A percentile compares a stretch with the other conserved stretches of the same genome.
phyloP scores from a whole-genome alignment of 306 rosid genomes.

The Myrica gale region DNA sequence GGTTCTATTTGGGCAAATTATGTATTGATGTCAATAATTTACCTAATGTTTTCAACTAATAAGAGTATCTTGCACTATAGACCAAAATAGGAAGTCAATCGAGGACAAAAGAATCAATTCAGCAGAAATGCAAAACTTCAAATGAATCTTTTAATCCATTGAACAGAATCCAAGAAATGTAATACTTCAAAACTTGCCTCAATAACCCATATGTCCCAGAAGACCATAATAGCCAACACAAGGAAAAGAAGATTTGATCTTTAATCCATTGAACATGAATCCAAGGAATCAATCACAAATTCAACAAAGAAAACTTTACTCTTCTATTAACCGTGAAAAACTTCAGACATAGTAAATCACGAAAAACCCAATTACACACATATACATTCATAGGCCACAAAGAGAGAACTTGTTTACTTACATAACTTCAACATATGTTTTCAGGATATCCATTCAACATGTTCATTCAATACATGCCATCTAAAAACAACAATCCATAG shows the following conservation, averaged over 20 bases:
- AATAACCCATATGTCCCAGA: background rate
- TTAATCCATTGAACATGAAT: background rate
- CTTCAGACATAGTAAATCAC: conserved; percentile 14
- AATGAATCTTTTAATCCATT: conserved; percentile 14
- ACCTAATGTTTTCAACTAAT: background rate
- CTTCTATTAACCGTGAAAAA: conserved; percentile 22
- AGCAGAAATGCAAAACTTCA: background rate
- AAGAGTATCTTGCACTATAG: no score
- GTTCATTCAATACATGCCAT: no score
- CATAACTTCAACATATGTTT: no score
- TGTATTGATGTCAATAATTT: background rate
- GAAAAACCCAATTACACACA: background rate
- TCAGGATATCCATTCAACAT: no score
- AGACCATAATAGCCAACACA: background rate
- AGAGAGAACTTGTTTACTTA: no score
- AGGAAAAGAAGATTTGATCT: background rate
- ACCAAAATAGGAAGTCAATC: background rate
- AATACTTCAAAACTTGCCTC: background rate
- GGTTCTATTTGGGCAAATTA: no score
- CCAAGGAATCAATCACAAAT: conserved; percentile 5
- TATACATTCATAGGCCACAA: no score
- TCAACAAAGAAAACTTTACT: conserved; percentile 2
- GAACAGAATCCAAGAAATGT: background rate
- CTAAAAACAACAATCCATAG: no score
- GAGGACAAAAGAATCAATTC: background rate